Evolutionary conservation across 2,329 filamentous ascomycete species (phyloP).

Genomic region (Diaporthe caulivora): DNA sequence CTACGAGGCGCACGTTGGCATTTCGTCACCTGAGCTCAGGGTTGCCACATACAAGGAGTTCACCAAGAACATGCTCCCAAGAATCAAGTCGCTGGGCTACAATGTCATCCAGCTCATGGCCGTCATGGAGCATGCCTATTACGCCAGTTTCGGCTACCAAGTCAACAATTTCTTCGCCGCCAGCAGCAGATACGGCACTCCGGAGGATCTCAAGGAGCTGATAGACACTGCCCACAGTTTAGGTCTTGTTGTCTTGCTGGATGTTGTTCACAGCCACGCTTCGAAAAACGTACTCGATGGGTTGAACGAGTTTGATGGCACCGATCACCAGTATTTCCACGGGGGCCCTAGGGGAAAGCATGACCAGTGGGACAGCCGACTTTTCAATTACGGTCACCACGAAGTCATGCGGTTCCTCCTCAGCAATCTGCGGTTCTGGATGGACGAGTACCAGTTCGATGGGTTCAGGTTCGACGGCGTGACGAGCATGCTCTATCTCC

Average conservation of each 20-base stretch:
- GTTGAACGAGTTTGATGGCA: conserved; percentile 94
- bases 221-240: conserved; percentile 94
- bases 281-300: conserved; percentile 98
- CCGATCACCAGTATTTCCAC: conserved; percentile 97
- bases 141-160: conserved; percentile 98
- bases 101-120: conserved; percentile 99
- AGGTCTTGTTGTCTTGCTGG: conserved; percentile 90
- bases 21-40: conserved; percentile 89
- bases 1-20: conserved; percentile 99
- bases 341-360: conserved; percentile 86
- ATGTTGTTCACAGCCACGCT: conserved; percentile 97
- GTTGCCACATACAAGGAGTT: conserved; percentile 99
- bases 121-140: conserved; percentile 99
- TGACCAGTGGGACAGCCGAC: conserved; percentile 93
- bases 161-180: conserved; percentile 99
- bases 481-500: conserved; percentile 96
- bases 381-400: conserved; percentile 97
- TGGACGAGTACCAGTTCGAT: conserved; percentile 98
- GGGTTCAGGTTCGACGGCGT: conserved; percentile 98
- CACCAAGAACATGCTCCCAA: conserved; percentile 88
- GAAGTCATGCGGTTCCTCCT: conserved; percentile 96
- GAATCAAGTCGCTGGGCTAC: conserved; percentile 92
- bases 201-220: conserved; percentile 95
- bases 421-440: conserved; percentile 97
- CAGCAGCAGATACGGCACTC: conserved; percentile 92